Evolutionary conservation across 352 stramenopile genomes (phyloP).

Genomic region (Phytophthora constricta): DNA sequence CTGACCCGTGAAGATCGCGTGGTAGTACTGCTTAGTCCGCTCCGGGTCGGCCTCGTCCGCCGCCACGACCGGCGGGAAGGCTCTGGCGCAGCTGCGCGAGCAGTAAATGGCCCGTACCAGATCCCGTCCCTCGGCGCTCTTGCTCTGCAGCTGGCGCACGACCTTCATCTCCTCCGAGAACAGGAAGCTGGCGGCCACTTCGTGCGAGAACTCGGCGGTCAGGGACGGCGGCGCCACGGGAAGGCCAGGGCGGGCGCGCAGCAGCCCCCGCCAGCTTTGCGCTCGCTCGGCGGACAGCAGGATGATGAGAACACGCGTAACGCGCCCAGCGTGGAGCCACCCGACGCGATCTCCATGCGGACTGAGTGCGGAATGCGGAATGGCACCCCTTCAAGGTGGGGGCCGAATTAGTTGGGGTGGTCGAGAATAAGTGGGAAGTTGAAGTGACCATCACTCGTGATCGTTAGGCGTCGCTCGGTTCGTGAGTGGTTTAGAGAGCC

Average conservation of each 20-base stretch:
- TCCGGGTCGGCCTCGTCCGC: slow-evolving; percentile 28
- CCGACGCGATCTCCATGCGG: slow-evolving; percentile 20
- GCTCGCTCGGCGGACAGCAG: slow-evolving; percentile 16
- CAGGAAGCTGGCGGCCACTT: slow-evolving; percentile 48
- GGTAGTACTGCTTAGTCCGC: slow-evolving; percentile 51
- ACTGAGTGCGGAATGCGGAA: too few relatives aligned
- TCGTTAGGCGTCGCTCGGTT: too few relatives aligned
- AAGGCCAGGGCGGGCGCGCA: slow-evolving; percentile 34
- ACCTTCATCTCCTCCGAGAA: slow-evolving; percentile 76
- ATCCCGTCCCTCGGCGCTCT: slow-evolving; percentile 34
- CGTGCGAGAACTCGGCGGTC: slow-evolving; percentile 55
- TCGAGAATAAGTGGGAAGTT: not conserved
- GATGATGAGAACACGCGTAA: slow-evolving; percentile 39
- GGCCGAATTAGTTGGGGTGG: slow-evolving; percentile 1
- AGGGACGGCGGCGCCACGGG: slow-evolving; percentile 29
- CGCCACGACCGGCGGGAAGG: slow-evolving; percentile 42
- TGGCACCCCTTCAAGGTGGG: slow-evolving; percentile 25
- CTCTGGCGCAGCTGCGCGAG: slow-evolving; percentile 59
- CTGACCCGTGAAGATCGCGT: slow-evolving; percentile 54
- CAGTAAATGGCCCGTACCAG: slow-evolving; percentile 67
- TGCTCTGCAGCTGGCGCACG: slow-evolving; percentile 54
- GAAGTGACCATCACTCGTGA: slow-evolving; percentile 1
- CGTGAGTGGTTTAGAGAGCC: too few relatives aligned
- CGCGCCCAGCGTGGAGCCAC: slow-evolving; percentile 26
- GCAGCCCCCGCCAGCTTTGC: slow-evolving; percentile 24